Percentiles rank a stretch among this genome's conserved stretches.
These are phyloP conservation scores for Moesziomyces sp. DNA, from an alignment of 1,284 basidiomycete species.

Conservation along the genomic window DNA sequence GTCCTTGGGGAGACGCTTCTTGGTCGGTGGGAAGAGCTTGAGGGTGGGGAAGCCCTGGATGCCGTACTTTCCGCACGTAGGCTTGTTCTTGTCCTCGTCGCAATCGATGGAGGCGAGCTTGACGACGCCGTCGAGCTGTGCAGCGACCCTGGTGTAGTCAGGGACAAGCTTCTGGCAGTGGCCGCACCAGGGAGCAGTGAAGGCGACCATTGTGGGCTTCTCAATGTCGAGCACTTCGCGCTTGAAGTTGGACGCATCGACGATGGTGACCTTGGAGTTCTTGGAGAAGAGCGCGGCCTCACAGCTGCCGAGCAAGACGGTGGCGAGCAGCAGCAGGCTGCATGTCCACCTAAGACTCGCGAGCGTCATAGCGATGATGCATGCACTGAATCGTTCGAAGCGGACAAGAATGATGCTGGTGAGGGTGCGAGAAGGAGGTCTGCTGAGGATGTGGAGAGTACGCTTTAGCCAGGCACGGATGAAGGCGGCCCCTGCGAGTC, in stretches of 20 bases:
- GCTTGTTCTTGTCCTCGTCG: constrained; percentile 83
- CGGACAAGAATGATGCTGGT: constrained; percentile 1
- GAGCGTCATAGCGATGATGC: constrained; percentile 2
- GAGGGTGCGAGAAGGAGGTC: neutral
- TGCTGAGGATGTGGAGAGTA: too few species aligned
- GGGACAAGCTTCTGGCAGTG: constrained; percentile 89
- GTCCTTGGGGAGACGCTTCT: constrained; percentile 74
- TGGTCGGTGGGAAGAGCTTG: constrained; percentile 72
- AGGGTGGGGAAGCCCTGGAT: constrained; percentile 92
- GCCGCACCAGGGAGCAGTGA: constrained; percentile 69
- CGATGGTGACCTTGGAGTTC: constrained; percentile 54
- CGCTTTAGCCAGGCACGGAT: too few species aligned
- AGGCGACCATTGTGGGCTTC: constrained; percentile 68
- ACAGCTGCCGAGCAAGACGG: constrained; percentile 15
- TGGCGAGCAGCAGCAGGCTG: constrained; percentile 34
- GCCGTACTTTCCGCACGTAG: constrained; percentile 82
- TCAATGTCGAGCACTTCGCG: constrained; percentile 64
- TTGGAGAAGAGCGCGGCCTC: constrained; percentile 58
- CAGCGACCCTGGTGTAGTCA: constrained; percentile 84
- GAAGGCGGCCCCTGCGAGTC: too few species aligned
- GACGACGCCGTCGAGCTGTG: constrained; percentile 81
- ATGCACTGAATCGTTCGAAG: neutral
- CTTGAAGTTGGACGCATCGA: constrained; percentile 54
- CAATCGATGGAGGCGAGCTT: constrained; percentile 92
- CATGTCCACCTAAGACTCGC: constrained; percentile 8